These are phyloP conservation scores for Paecilomyces niveus DNA, from an alignment of 2,329 filamentous ascomycete genomes.

Conservation along the genomic window DNA sequence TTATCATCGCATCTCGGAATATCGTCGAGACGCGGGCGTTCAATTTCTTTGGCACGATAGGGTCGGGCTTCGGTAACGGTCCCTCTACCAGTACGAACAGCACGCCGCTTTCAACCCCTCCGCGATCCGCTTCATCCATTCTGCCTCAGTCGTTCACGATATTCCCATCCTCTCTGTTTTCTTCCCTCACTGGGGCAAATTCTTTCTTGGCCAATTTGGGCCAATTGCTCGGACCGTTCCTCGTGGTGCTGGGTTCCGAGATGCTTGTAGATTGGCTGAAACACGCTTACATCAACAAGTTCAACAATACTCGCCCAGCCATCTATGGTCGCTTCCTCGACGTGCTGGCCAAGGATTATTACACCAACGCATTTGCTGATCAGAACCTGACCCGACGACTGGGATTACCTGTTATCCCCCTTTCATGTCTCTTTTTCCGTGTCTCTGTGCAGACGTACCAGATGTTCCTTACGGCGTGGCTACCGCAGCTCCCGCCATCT, in stretches of 20 bases:
- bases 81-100: slow-evolving; percentile 33
- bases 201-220: slow-evolving; percentile 46
- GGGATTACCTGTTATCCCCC: slow-evolving; percentile 81
- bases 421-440: slow-evolving; percentile 90
- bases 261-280: slow-evolving; percentile 97
- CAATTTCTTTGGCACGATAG: slow-evolving; percentile 43
- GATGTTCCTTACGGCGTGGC: slow-evolving; percentile 88
- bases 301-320: slow-evolving; percentile 90
- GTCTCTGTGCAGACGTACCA: slow-evolving; percentile 94
- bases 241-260: slow-evolving; percentile 90
- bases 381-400: slow-evolving; percentile 85
- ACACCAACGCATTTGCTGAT: slow-evolving; percentile 87
- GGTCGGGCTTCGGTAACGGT: slow-evolving; percentile 22
- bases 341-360: slow-evolving; percentile 94
- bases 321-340: slow-evolving; percentile 89
- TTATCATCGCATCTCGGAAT: slow-evolving; percentile 93
- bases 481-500: slow-evolving; percentile 60
- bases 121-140: slow-evolving; percentile 57
- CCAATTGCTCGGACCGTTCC: slow-evolving; percentile 84
- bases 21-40: slow-evolving; percentile 91
- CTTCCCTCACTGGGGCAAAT: slow-evolving; percentile 36
- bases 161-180: slow-evolving; percentile 49
- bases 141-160: slow-evolving; percentile 87
- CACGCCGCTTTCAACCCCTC: slow-evolving; percentile 51
- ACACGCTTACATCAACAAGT: slow-evolving; percentile 96